phyloP scores from a whole-genome alignment of 257 asterid species.

The Jasminum sambac region DNA sequence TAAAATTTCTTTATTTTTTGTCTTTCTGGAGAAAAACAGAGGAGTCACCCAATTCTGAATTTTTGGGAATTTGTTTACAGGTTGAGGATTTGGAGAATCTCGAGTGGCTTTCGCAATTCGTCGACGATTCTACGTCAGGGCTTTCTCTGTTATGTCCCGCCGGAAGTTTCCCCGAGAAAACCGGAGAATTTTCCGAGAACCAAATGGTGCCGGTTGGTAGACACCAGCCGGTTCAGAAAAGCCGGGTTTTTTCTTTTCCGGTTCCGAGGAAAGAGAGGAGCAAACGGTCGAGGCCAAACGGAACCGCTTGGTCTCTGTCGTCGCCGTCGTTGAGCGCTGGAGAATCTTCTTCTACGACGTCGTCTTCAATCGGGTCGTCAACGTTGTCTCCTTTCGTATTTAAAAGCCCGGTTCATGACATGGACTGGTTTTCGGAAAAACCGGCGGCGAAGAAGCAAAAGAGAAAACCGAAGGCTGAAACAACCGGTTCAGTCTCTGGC shows the following conservation, averaged over 20 bases:
- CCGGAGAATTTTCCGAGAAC: conserved; percentile 29
- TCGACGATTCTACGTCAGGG: conserved; percentile 60
- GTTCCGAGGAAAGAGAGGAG: conserved; percentile 50
- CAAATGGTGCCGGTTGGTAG: conserved; percentile 34
- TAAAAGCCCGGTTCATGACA: conserved; percentile 33
- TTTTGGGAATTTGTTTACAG: conserved; percentile 30
- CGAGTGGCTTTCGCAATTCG: conserved; percentile 82
- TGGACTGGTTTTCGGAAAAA: conserved; percentile 42
- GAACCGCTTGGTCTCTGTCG: conserved; percentile 45
- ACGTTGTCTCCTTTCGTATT: conserved; percentile 28
- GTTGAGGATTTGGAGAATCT: conserved; percentile 76
- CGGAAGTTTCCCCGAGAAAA: conserved; percentile 33
- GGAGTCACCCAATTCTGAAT: background rate
- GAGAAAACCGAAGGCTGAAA: conserved; percentile 39
- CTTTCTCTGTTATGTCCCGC: conserved; percentile 47
- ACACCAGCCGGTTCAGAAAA: conserved; percentile 29
- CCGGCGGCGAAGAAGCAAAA: conserved; percentile 58
- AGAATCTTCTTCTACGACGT: conserved; percentile 46
- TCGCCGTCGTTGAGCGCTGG: conserved; percentile 42
- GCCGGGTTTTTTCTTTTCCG: conserved; percentile 33
- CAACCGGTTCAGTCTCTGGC: conserved; percentile 39
- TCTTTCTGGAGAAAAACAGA: background rate
- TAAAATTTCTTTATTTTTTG: background rate
- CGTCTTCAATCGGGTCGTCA: conserved; percentile 48
- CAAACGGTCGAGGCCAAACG: conserved; percentile 45